Base-by-base conservation (phyloP, 441 rosid genomes). In the Biscutella laevigata region DNA sequence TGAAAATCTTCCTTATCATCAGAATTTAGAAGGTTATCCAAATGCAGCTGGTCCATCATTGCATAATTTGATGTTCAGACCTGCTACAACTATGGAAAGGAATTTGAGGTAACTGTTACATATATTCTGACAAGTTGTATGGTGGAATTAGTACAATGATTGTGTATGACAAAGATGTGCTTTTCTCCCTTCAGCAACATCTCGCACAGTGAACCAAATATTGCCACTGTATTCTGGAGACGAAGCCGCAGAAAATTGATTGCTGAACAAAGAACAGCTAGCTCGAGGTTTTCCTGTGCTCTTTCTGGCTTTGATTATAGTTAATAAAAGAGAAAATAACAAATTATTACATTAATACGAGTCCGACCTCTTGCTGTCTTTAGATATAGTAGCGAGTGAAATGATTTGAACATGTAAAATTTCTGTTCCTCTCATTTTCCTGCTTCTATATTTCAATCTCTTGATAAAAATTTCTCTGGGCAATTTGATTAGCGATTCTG, bases 251-350 rank as follows among this genome's bases (percentile, higher is more conserved):
- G 83, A 77, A 94, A 86, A 79, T 91, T 83, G 66, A 82, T 94
- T 77, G 96, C 95, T 27, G 97, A 94, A 66, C 96, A 89, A 68
- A 79, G 96, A 72, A 94, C 97, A 62, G 91, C 97, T 67, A 94
- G 96, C 79, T 87, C 97, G 62, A 94, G 99, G 99, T 89, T 73
- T 59, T 53, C 42, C 60, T 13, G 39, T 65, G 41, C 54, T 66
- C 61, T 57, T 68, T 71, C 33, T 51, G 50, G 26, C 51, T 22
- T 48, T 49, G 35, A 35, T 34, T 34, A 8, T 25, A 22, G 36
- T 28, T 28, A 26, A 34, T 6, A n/a, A 12, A 1, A 14, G 34
- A 1, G 14, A 47, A 40, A 38, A 6, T 19, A 34, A 30, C 35
- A 21, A 22, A 24, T 45, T 16, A n/a, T 29, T 39, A 33, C 42